phyloP scores from a whole-genome alignment of 2,329 filamentous ascomycete genomes.

The Madurella mycetomatis region DNA sequence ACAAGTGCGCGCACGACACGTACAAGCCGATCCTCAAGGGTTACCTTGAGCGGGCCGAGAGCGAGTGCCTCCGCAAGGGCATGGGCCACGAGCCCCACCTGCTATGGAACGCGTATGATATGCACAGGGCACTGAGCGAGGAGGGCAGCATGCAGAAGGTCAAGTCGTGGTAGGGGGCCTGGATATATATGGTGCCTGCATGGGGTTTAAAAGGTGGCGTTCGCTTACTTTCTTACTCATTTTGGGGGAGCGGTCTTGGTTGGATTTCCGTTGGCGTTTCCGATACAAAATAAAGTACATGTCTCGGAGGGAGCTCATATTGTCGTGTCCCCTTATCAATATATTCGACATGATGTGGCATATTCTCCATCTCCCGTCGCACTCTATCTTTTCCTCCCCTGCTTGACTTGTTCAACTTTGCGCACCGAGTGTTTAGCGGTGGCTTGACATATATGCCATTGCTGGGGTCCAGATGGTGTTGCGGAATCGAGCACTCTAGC shows the following conservation, averaged over 20 bases:
- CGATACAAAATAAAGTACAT: no score
- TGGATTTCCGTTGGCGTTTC: no score
- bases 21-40: conserved; percentile 77
- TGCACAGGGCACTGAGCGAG: conserved; percentile 78
- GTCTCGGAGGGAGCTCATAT: no score
- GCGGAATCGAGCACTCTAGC: no score
- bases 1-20: conserved; percentile 79
- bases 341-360: no score
- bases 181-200: not conserved
- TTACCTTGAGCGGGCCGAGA: conserved; percentile 83
- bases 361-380: no score
- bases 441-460: no score
- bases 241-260: not conserved
- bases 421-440: no score
- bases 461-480: no score
- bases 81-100: conserved; percentile 89
- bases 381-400: no score
- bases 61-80: conserved; percentile 77
- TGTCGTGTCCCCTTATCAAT: no score
- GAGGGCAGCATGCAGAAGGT: conserved; percentile 85
- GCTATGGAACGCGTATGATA: conserved; percentile 80
- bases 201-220: not conserved
- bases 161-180: conserved; percentile 33
- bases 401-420: no score
- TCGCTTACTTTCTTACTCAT: not conserved